phyloP scores from a whole-genome alignment of 2,329 filamentous ascomycete species.

The Colletotrichum navitas region DNA sequence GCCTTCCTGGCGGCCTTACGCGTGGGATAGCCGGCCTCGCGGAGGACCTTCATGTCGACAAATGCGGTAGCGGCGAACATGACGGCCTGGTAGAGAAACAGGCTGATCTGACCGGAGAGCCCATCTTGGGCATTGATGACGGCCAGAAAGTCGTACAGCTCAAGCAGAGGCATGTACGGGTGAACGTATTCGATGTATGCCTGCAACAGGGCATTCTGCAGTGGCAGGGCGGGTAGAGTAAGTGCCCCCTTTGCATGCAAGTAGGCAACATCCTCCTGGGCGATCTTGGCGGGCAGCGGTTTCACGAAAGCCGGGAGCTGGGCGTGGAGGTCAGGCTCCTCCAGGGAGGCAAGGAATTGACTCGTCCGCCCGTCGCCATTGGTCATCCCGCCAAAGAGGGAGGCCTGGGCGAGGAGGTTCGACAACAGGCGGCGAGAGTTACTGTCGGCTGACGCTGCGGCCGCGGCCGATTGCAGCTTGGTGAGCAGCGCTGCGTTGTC shows the following conservation, averaged over 20 bases:
- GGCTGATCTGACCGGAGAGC: constrained; percentile 77
- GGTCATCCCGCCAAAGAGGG: constrained; percentile 49
- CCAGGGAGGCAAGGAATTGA: constrained; percentile 61
- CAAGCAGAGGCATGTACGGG: constrained; percentile 92
- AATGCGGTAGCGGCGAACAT: constrained; percentile 95
- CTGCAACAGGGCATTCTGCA: constrained; percentile 85
- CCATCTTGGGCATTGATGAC: constrained; percentile 77
- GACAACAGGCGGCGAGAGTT: constrained; percentile 42
- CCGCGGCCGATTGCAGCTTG: constrained; percentile 47
- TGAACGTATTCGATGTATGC: constrained; percentile 92
- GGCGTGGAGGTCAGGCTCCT: constrained; percentile 59
- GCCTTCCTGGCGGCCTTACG: constrained; percentile 87
- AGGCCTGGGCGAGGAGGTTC: constrained; percentile 43
- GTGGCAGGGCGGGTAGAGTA: constrained; percentile 74
- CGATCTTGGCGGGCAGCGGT: constrained; percentile 81
- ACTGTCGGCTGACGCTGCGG: constrained; percentile 43
- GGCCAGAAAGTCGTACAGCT: constrained; percentile 71
- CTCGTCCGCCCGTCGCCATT: constrained; percentile 53
- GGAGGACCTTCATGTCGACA: constrained; percentile 82
- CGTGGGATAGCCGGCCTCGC: constrained; percentile 80
- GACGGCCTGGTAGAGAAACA: constrained; percentile 91
- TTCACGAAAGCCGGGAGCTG: constrained; percentile 79
- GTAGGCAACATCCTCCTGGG: constrained; percentile 85
- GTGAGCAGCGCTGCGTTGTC: constrained; percentile 48
- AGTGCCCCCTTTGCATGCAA: constrained; percentile 87